Conservation (phyloP, 202 grass and related monocot species). For the Elaeis oleifera region DNA sequence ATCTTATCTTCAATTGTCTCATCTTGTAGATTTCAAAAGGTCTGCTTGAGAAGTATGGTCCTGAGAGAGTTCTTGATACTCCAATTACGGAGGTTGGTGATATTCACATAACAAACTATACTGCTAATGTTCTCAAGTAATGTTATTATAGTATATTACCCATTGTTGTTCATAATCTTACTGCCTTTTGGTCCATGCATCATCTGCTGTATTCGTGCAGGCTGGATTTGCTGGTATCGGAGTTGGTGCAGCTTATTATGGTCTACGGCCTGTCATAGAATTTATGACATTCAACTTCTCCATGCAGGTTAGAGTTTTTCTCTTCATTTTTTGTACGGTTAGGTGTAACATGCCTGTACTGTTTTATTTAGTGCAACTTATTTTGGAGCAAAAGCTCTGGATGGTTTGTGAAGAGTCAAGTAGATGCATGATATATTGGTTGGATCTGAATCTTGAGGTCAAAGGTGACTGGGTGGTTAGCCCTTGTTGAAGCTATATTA, state of each 20-base stretch:
- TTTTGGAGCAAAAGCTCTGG: too few species aligned
- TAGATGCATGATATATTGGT: too few species aligned
- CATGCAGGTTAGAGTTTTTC: constrained; percentile 65
- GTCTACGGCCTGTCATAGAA: constrained; percentile 73
- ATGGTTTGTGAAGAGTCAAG: too few species aligned
- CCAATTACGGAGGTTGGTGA: constrained; percentile 84
- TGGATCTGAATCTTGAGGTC: too few species aligned
- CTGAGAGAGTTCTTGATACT: constrained; percentile 98
- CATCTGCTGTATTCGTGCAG: constrained; percentile 27
- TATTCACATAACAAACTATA: too few species aligned
- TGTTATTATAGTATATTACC: neutral
- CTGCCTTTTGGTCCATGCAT: neutral
- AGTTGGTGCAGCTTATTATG: constrained; percentile 93
- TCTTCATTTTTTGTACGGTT: neutral
- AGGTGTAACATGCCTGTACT: neutral
- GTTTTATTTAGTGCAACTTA: too few species aligned
- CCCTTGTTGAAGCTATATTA: too few species aligned
- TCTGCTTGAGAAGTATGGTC: constrained; percentile 91
- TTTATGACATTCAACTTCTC: constrained; percentile 99
- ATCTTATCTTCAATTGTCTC: constrained; percentile 19
- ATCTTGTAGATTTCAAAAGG: constrained; percentile 80
- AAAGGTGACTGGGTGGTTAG: too few species aligned
- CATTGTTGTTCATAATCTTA: too few species aligned
- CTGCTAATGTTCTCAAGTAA: neutral
- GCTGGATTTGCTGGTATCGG: constrained; percentile 97